Base-by-base conservation (phyloP, 2,329 filamentous ascomycete species). In the Monosporascus sp. region DNA sequence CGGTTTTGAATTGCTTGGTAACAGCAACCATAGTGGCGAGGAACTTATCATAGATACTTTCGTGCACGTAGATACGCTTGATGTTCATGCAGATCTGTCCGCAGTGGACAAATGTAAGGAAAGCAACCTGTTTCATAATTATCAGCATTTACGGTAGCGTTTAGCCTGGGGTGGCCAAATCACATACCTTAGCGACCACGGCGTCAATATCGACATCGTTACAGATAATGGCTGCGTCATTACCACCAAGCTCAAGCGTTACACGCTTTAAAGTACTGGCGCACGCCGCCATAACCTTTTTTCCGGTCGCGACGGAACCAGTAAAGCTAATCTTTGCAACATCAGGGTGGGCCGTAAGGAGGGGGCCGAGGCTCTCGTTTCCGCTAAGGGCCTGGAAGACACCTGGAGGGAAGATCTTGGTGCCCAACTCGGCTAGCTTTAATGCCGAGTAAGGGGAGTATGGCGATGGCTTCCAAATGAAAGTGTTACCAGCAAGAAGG, bases 11-110 rank as follows among this genome's bases (percentile, higher is more conserved):
- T 48, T 73, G 70, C 14, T 75, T 72, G 37, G 75, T 73, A 22
- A 70, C 65, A 3, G 73, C 66, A 7, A 70, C 65, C 7, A 75
- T 57, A 20, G 62, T 56, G 1, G 68, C 62, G 1, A 75, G 65
- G 63, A 85, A 82, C 18, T 71, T 59, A 17, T 79, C 75, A 58
- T 82, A 83, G 51, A 84, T 78, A 7, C 67, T 71, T 55, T 81
- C 75, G 58, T 84, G 81, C 3, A 85, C 75, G 58, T 80, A 84
- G 14, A 84, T 68, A 0, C 81, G 70, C 64, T 84, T 84, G 54
- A 72, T 74, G 48, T 72, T 72, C 38, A 80, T 71, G 60, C 78
- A 81, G 39, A 80, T 71, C 59, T 80, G 77, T 5, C 76, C 74
- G 0, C 73, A 73, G 56, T 78, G 77, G 36, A 77, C 69, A 56